A percentile compares a stretch with the other conserved stretches of the same genome.
These are phyloP conservation scores for Puccinia polysora DNA, from an alignment of 1,284 basidiomycete genomes.

Conservation along the genomic window DNA sequence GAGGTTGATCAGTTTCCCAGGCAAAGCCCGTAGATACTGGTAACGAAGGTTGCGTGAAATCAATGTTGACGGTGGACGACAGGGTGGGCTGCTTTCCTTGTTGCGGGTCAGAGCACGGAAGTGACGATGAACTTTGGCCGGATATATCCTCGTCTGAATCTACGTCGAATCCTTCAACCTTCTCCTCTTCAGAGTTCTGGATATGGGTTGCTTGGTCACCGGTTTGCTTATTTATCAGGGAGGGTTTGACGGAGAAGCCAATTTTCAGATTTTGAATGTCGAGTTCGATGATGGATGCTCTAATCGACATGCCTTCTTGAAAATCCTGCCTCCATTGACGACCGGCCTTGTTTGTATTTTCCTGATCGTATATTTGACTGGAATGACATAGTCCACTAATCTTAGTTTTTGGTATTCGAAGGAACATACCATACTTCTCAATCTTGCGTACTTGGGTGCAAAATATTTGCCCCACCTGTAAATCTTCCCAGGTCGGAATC, in stretches of 20 bases:
- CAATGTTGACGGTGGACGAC: constrained; percentile 8
- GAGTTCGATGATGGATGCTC: constrained; percentile 69
- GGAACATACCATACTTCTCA: constrained; percentile 85
- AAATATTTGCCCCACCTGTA: constrained; percentile 53
- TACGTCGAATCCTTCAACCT: background rate
- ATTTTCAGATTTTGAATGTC: constrained; percentile 72
- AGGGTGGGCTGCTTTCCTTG: background rate
- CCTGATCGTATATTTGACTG: constrained; percentile 65
- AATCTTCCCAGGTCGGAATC: constrained; percentile 59
- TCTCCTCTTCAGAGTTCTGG: constrained; percentile 4
- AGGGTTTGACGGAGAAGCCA: constrained; percentile 79
- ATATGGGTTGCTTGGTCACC: background rate
- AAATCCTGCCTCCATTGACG: constrained; percentile 65
- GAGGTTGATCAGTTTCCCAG: constrained; percentile 17
- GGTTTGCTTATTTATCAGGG: constrained; percentile 6
- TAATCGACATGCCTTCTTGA: constrained; percentile 78
- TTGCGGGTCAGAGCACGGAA: too few species aligned
- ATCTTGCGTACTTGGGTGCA: constrained; percentile 56
- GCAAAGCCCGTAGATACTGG: constrained; percentile 21
- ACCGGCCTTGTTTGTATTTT: constrained; percentile 60
- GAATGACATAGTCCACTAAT: constrained; percentile 86
- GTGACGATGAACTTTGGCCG: background rate
- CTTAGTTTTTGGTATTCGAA: constrained; percentile 75
- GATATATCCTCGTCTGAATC: background rate
- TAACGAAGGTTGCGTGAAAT: constrained; percentile 23